These are phyloP conservation scores for Cyathus striatus DNA, from an alignment of 768 basidiomycete species.

Conservation along the genomic window DNA sequence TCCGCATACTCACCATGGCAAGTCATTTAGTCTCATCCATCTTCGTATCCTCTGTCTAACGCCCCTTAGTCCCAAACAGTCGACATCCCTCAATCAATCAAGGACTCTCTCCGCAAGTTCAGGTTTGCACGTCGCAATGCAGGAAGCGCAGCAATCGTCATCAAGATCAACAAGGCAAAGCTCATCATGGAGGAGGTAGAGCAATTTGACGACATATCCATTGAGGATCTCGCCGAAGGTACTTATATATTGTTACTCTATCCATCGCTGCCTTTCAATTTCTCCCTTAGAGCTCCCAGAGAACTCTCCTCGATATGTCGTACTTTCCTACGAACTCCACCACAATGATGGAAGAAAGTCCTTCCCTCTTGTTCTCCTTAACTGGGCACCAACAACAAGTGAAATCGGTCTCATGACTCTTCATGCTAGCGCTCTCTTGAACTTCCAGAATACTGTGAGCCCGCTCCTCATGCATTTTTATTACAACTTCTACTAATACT, in stretches of 20 bases:
- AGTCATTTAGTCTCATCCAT: constrained; percentile 8
- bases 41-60: constrained; percentile 2
- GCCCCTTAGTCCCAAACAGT: constrained; percentile 62
- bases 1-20: constrained; percentile 25
- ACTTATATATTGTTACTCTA: constrained; percentile 6
- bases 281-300: constrained; percentile 70
- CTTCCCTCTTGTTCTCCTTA: constrained; percentile 80
- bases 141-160: constrained; percentile 73
- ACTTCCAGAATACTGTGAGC: constrained; percentile 76
- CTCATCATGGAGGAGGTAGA: constrained; percentile 83
- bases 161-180: constrained; percentile 86
- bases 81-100: constrained; percentile 78
- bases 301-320: constrained; percentile 80
- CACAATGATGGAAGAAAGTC: constrained; percentile 82
- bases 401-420: constrained; percentile 76
- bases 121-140: constrained; percentile 63
- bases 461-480: not conserved
- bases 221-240: constrained; percentile 91
- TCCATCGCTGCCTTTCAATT: not conserved
- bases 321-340: constrained; percentile 77
- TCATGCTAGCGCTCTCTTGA: constrained; percentile 76
- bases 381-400: constrained; percentile 79
- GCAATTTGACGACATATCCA: constrained; percentile 66
- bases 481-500: not conserved
- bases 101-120: constrained; percentile 80